A percentile compares a stretch with the other conserved stretches of the same genome.
Evolutionary conservation across 1,284 basidiomycete species (phyloP).

Genomic region (Boletus albobrunnescens): DNA sequence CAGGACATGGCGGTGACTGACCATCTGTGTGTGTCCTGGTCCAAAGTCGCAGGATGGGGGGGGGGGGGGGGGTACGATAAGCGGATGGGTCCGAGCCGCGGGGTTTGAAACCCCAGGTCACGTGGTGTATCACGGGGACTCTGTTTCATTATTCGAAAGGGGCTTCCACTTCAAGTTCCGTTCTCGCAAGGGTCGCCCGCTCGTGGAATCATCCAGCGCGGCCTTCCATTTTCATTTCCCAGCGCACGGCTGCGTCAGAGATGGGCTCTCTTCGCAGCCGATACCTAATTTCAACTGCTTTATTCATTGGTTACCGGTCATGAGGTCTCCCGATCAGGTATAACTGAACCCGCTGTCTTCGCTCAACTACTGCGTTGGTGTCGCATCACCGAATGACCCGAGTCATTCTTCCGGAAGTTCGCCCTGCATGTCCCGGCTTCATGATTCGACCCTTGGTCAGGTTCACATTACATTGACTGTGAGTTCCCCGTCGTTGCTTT

Average conservation of each 20-base stretch:
- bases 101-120: conserved; percentile 17
- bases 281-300: conserved; percentile 10
- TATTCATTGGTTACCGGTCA: conserved; percentile 11
- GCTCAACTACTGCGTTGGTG: not conserved
- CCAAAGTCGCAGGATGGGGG: not conserved
- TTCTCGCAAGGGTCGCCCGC: conserved; percentile 13
- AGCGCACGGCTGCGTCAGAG: conserved; percentile 5
- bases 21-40: conserved; percentile 10
- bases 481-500: conserved; percentile 25
- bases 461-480: not conserved
- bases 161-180: conserved; percentile 13
- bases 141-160: not conserved
- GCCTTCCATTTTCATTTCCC: conserved; percentile 28
- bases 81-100: conserved; percentile 15
- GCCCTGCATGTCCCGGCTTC: not conserved
- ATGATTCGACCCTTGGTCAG: conserved; percentile 6
- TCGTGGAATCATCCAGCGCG: conserved; percentile 9
- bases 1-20: not conserved
- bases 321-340: conserved; percentile 5
- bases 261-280: conserved; percentile 19
- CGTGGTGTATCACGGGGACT: conserved; percentile 12
- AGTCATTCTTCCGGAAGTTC: not conserved
- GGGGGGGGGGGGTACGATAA: conserved; percentile 12
- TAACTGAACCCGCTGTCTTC: not conserved
- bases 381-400: not conserved